phyloP scores from a whole-genome alignment of 257 asterid species.

The Thymus mandschuricus region DNA sequence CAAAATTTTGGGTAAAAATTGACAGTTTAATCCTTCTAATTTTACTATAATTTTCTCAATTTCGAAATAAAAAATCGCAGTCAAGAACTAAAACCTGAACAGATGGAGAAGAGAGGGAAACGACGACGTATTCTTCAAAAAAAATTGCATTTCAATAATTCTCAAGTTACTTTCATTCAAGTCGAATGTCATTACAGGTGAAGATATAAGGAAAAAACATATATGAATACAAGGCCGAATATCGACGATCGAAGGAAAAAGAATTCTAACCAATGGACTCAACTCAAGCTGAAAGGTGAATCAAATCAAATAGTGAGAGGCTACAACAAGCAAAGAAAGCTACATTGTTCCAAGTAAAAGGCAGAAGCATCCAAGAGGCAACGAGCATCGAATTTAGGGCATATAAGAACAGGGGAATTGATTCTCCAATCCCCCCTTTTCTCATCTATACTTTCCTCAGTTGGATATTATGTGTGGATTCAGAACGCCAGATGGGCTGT shows the following conservation, averaged over 20 bases:
- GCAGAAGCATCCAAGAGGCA: constrained; percentile 13
- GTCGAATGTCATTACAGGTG: constrained; percentile 14
- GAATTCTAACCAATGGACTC: too few species aligned
- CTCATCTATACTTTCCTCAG: constrained; percentile 70
- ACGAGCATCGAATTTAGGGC: not conserved
- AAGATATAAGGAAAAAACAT: not conserved
- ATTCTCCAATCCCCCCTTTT: not conserved
- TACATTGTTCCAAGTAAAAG: not conserved
- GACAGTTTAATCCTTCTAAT: too few species aligned
- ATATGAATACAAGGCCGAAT: not conserved
- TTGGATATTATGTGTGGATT: constrained; percentile 92
- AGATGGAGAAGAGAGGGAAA: not conserved
- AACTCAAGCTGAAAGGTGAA: not conserved
- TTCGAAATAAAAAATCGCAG: too few species aligned
- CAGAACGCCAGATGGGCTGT: constrained; percentile 76
- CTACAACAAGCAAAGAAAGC: not conserved
- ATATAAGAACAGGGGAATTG: too few species aligned
- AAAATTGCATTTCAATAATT: not conserved
- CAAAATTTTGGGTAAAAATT: too few species aligned
- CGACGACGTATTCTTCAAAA: not conserved
- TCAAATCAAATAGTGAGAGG: not conserved
- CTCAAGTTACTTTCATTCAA: constrained; percentile 1
- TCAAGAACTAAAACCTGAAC: not conserved
- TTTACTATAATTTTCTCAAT: too few species aligned
- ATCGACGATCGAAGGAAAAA: not conserved